These are phyloP conservation scores for Bjerkandera adusta DNA, from an alignment of 1,284 basidiomycete genomes.

Conservation along the genomic window DNA sequence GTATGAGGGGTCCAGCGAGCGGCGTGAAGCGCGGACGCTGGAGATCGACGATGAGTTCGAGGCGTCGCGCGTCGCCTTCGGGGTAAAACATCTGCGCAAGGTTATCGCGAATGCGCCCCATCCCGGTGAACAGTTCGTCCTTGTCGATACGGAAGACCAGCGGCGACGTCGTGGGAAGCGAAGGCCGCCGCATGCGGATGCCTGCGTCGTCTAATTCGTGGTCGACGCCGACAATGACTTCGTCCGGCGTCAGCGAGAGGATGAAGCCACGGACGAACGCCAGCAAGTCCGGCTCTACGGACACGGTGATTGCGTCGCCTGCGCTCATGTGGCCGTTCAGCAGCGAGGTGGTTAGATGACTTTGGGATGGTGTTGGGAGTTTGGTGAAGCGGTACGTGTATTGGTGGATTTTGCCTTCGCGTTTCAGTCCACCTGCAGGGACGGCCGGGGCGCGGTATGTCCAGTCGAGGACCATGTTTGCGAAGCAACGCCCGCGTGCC, in stretches of 20 bases:
- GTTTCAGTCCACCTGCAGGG: conserved; percentile 20
- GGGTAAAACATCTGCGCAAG: conserved; percentile 88
- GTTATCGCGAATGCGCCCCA: conserved; percentile 88
- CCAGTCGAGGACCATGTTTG: conserved; percentile 68
- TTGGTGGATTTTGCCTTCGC: conserved; percentile 44
- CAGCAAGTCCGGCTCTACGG: conserved; percentile 80
- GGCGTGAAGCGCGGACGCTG: conserved; percentile 61
- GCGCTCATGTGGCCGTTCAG: conserved; percentile 77
- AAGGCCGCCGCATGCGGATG: conserved; percentile 40
- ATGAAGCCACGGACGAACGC: conserved; percentile 88
- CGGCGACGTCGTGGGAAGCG: conserved; percentile 19
- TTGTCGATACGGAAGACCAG: conserved; percentile 88
- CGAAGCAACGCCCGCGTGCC: conserved; percentile 77
- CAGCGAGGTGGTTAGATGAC: conserved; percentile 40
- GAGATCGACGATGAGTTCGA: conserved; percentile 83
- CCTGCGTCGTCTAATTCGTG: conserved; percentile 63
- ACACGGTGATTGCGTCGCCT: conserved; percentile 84
- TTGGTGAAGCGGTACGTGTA: conserved; percentile 68
- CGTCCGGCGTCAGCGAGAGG: conserved; percentile 60
- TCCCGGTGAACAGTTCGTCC: conserved; percentile 87
- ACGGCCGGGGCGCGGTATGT: conserved; percentile 23
- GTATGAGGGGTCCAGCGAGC: conserved; percentile 17
- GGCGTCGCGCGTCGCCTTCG: conserved; percentile 60
- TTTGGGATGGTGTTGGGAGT: conserved; percentile 13
- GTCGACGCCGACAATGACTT: conserved; percentile 79